Base-by-base conservation (phyloP, 2,329 filamentous ascomycete genomes). In the Epichloe coenophiala region DNA sequence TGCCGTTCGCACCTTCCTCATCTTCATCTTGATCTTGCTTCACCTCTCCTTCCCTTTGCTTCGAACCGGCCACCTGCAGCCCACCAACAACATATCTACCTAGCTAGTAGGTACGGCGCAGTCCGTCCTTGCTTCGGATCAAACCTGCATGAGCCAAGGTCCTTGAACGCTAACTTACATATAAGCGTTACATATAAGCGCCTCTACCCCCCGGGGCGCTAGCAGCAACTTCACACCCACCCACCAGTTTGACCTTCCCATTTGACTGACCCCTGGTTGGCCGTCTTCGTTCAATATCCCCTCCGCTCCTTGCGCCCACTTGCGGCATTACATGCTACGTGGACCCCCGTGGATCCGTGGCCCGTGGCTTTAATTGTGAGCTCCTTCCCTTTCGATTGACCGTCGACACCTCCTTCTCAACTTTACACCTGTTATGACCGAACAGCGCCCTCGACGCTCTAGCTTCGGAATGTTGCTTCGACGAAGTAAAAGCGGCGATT, bases 401-500 rank as follows among this genome's bases (percentile, higher is more conserved):
- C 23, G 36, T 31, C 39, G 21, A 48, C 46, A 35, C 7, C 36
- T 11, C 39, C 31, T 35, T 50, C 39, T 37, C 45, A 56, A 56
- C 49, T 43, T 53, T 54, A 54, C 51, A 40, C 52, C 51, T 52
- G 50, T 56, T 54, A 66, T 59, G 57, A 65, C 64, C 60, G 64
- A 58, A 58, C 53, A 57, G 33, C 51, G 43, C 50, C 58, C 61
- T 57, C 65, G 60, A 56, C 64, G 63, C 52, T 60, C 73, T 57
- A 75, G 71, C 60, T 69, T 77, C 68, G 72, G 73, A 60, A 76
- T 77, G 67, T 76, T 86, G 62, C 74, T 86, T 55, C 76, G 81
- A 66, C 78, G 83, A 58, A 77, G 77, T 63, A 86, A 85, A 63
- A 85, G 81, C 52, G 77, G 76, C 53, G 81, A 86, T 56, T 64